Evolutionary conservation across 2,329 filamentous ascomycete genomes (phyloP).

Genomic region (Sordariomycetes sp.): DNA sequence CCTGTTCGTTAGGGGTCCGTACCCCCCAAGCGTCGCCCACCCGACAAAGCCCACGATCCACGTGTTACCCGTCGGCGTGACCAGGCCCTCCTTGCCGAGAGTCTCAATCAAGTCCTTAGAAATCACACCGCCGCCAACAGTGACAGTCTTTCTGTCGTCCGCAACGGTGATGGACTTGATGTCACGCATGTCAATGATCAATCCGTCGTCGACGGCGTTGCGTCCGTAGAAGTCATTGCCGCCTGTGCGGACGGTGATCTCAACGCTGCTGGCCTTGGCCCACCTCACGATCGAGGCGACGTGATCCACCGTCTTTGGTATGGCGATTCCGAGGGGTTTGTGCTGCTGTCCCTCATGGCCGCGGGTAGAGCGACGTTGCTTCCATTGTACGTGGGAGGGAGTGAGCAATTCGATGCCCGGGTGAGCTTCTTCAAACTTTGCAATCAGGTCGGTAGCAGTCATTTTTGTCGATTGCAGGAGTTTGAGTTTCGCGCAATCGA

Average conservation of each 20-base stretch:
- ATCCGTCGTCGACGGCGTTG: neutral
- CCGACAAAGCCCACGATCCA: constrained; percentile 19
- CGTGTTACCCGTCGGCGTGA: constrained; percentile 1
- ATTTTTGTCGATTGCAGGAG: neutral
- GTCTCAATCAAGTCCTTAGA: constrained; percentile 15
- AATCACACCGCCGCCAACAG: constrained; percentile 10
- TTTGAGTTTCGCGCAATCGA: neutral
- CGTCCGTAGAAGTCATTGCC: constrained; percentile 1
- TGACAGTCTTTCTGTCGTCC: constrained; percentile 4
- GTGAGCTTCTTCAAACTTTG: neutral
- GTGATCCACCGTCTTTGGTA: neutral
- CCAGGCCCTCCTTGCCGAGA: constrained; percentile 2
- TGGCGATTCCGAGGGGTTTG: neutral
- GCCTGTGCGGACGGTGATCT: constrained; percentile 1
- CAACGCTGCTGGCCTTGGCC: neutral
- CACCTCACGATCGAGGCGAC: neutral
- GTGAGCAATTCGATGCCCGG: neutral
- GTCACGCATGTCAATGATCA: constrained; percentile 3
- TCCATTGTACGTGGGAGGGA: neutral
- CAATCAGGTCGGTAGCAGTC: neutral
- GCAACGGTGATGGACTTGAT: constrained; percentile 1
- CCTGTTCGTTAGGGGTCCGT: constrained; percentile 16
- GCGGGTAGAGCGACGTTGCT: neutral
- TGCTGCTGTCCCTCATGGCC: neutral
- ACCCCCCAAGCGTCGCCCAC: constrained; percentile 25